Conservation (phyloP, 1,284 basidiomycete genomes). For the Pseudozyma pruni region DNA sequence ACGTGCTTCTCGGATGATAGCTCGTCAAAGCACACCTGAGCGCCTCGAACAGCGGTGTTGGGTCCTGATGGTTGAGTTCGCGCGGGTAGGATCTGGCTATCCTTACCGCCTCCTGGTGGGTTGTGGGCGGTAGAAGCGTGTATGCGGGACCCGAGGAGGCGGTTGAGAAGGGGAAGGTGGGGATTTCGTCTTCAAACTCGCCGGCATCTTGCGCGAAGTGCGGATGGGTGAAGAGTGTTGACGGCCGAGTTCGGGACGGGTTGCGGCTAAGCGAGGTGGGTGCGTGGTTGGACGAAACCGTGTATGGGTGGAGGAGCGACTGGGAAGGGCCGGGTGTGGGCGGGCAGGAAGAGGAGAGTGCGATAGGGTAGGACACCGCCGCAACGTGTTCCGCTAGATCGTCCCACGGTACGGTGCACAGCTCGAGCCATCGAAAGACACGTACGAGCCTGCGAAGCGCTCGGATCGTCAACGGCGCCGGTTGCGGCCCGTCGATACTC, state of each 20-base stretch:
- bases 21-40: slow-evolving; percentile 21
- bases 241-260: too few species aligned
- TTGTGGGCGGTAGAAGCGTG: slow-evolving; percentile 4
- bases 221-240: background rate
- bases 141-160: slow-evolving; percentile 27
- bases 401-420: slow-evolving; percentile 31
- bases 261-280: too few species aligned
- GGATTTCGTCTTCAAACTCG: background rate
- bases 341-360: slow-evolving; percentile 20
- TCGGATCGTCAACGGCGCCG: slow-evolving; percentile 6
- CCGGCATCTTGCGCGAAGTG: background rate
- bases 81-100: slow-evolving; percentile 17
- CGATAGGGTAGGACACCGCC: slow-evolving; percentile 31
- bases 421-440: slow-evolving; percentile 24
- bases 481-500: background rate
- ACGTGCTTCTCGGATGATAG: slow-evolving; percentile 27
- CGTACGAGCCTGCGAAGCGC: slow-evolving; percentile 20
- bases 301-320: slow-evolving; percentile 29
- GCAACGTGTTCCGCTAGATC: slow-evolving; percentile 42
- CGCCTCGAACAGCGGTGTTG: slow-evolving; percentile 37
- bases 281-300: slow-evolving; percentile 29
- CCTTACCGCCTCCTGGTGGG: slow-evolving; percentile 1
- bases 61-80: slow-evolving; percentile 28
- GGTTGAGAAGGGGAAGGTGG: slow-evolving; percentile 38
- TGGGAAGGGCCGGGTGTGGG: slow-evolving; percentile 32